These are phyloP conservation scores for Claviceps maximensis DNA, from an alignment of 2,329 filamentous ascomycete species.

Conservation along the genomic window DNA sequence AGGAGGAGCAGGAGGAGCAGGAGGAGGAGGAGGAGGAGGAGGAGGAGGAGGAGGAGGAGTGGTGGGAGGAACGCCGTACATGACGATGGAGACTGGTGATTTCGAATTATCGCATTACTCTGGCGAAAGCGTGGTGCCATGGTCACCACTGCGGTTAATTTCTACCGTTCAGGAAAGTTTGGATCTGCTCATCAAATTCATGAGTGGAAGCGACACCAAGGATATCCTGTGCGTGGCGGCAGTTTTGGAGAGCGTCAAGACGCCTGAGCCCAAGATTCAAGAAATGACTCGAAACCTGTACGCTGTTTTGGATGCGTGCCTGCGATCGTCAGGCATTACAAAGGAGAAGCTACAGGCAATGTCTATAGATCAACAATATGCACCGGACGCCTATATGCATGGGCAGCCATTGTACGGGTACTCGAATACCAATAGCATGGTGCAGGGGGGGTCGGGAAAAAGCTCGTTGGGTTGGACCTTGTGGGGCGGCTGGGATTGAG, in stretches of 20 bases:
- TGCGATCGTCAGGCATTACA: slow-evolving; percentile 29
- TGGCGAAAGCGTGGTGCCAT: slow-evolving; percentile 24
- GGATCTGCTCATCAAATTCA: slow-evolving; percentile 30
- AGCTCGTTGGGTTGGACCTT: slow-evolving; percentile 24
- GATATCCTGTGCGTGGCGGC: slow-evolving; percentile 36
- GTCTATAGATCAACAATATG: slow-evolving; percentile 2
- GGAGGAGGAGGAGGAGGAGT: not conserved
- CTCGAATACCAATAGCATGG: slow-evolving; percentile 16
- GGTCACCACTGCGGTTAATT: slow-evolving; percentile 28
- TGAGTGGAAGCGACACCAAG: slow-evolving; percentile 36
- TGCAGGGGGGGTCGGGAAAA: slow-evolving; percentile 13
- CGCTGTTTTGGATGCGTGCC: slow-evolving; percentile 29
- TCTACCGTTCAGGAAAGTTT: slow-evolving; percentile 33
- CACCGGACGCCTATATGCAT: slow-evolving; percentile 7
- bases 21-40: slow-evolving; percentile 7
- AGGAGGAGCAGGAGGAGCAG: not conserved
- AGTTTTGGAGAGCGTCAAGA: slow-evolving; percentile 32
- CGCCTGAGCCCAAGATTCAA: slow-evolving; percentile 26
- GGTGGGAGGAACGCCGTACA: slow-evolving; percentile 10
- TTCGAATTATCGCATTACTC: slow-evolving; percentile 17
- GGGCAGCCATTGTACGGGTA: slow-evolving; percentile 18
- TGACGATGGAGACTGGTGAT: slow-evolving; percentile 11
- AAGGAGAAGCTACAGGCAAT: slow-evolving; percentile 18
- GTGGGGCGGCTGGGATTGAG: slow-evolving; percentile 27
- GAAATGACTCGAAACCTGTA: slow-evolving; percentile 29